A percentile compares a stretch with the other conserved stretches of the same genome.
Evolutionary conservation across 176 grass and related monocot species (phyloP).

Genomic region (Musa acuminata): DNA sequence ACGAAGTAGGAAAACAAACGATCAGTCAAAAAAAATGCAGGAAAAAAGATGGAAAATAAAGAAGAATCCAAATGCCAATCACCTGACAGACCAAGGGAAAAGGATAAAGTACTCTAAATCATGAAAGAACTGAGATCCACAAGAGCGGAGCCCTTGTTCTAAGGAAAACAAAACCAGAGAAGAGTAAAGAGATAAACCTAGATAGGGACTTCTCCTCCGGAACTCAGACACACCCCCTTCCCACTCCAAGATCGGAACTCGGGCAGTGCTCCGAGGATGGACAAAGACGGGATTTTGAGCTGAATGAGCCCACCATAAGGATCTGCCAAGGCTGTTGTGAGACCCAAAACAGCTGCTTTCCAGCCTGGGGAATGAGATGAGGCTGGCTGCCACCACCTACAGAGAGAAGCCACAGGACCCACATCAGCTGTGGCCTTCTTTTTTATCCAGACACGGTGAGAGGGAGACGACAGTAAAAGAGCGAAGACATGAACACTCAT

Average conservation of each 20-base stretch:
- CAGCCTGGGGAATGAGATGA: constrained; percentile 12
- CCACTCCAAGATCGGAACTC: neutral
- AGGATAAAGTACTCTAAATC: no score
- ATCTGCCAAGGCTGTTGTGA: neutral
- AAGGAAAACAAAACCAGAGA: neutral
- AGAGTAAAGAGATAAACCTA: neutral
- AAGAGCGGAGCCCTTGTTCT: no score
- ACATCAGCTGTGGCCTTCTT: no score
- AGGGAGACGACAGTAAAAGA: neutral
- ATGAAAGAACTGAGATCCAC: no score
- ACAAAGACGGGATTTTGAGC: neutral
- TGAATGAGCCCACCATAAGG: neutral
- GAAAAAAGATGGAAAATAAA: no score
- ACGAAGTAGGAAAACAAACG: no score
- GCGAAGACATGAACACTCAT: no score
- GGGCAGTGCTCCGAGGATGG: neutral
- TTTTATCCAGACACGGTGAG: neutral
- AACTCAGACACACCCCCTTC: neutral
- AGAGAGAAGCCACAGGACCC: neutral
- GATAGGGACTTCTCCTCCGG: neutral
- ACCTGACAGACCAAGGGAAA: no score
- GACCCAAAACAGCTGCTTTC: constrained; percentile 4
- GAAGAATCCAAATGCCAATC: no score
- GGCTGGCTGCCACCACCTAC: constrained; percentile 4
- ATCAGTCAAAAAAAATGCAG: no score